Base-by-base conservation (phyloP, 495 filamentous ascomycete genomes). In the Pyrenopolyporus hunteri region DNA sequence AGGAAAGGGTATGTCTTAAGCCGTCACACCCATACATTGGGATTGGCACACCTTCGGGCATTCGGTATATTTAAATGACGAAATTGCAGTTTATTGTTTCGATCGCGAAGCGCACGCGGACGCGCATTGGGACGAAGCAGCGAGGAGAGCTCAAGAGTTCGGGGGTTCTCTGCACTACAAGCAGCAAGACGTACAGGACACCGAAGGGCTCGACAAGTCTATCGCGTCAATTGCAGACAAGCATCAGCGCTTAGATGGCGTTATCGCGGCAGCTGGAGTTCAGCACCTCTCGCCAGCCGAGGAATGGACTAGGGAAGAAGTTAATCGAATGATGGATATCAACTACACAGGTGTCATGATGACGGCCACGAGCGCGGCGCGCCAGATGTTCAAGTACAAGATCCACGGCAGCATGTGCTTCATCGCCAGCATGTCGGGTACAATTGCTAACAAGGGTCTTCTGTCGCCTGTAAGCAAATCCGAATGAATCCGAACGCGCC, bases 321-420 rank as follows among this genome's bases (percentile, higher is more conserved):
- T 87, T 57, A 84, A 84, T 50, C 78, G 78, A 49, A 89, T 92
- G 85, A 80, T 93, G 70, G 83, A 84, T 42, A 80, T 90, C 49
- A 93, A 93, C 66, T 87, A 90, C 59, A 90, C 86, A 0, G 90
- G 89, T 13, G 86, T 89, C 6, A 89, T 92, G 72, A 85, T 91
- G 80, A 87, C 87, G 1, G 83, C 89, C 0, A 82, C 87, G 57
- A 85, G 87, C 7, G 84, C 82, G 6, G 90, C 90, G 10, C 82
- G 86, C 64, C 83, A 89, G 66, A 93, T 93, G 88, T 82, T 91
- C 64, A 82, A 81, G 52, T 88, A 87, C 73, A 85, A 85, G 33
- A 85, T 81, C 39, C 83, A 83, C 19, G 88, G 88, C n/a, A 86
- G 84, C 60, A 90, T 93, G 57, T 84, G 80, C 23, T 73, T 93